A percentile compares a stretch with the other conserved stretches of the same genome.
These are phyloP conservation scores for Rhodotorula toruloides DNA, from an alignment of 768 basidiomycete species.

Conservation along the genomic window DNA sequence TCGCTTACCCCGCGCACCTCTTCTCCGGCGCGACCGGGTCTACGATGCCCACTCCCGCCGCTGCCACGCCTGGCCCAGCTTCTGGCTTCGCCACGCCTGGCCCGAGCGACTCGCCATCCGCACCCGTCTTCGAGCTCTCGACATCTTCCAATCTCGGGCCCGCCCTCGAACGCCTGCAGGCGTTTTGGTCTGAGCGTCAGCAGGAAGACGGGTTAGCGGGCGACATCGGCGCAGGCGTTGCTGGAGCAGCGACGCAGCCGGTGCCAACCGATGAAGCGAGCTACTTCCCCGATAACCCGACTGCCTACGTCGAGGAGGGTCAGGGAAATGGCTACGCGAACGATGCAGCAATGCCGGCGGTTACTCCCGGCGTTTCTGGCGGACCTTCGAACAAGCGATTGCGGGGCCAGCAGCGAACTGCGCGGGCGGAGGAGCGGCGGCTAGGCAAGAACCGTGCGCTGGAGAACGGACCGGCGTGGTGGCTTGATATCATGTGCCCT, in stretches of 20 bases:
- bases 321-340: background rate
- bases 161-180: slow-evolving; percentile 34
- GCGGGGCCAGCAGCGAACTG: slow-evolving; percentile 31
- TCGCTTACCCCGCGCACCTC: slow-evolving; percentile 31
- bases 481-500: slow-evolving; percentile 81
- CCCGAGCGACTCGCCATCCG: background rate
- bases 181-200: slow-evolving; percentile 39
- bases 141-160: slow-evolving; percentile 31
- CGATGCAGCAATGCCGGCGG: slow-evolving; percentile 6
- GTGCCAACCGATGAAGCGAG: slow-evolving; percentile 3
- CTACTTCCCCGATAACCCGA: slow-evolving; percentile 19
- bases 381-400: slow-evolving; percentile 21
- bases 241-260: background rate
- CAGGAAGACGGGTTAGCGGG: slow-evolving; percentile 35
- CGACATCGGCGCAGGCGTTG: slow-evolving; percentile 31
- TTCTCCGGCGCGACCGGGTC: slow-evolving; percentile 21
- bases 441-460: slow-evolving; percentile 33
- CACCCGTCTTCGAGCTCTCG: slow-evolving; percentile 35
- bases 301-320: too few species aligned
- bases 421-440: slow-evolving; percentile 25
- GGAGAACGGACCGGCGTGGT: slow-evolving; percentile 61
- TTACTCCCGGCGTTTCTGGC: slow-evolving; percentile 10
- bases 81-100: background rate
- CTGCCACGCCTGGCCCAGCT: background rate
- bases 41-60: background rate